A percentile compares a stretch with the other conserved stretches of the same genome.
Evolutionary conservation across 73 alveolate genomes (phyloP).

Genomic region (Breviolum minutum): DNA sequence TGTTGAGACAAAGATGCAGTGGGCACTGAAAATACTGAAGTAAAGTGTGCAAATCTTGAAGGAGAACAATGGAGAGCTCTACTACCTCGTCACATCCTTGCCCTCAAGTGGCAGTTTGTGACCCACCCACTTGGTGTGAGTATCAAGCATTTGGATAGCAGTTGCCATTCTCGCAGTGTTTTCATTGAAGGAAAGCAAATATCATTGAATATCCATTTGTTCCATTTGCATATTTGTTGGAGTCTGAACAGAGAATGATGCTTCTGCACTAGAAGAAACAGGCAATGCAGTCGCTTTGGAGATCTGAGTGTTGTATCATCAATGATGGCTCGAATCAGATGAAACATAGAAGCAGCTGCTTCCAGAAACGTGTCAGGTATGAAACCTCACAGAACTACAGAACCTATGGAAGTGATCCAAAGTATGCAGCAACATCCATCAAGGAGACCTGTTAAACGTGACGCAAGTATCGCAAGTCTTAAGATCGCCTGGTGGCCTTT

Average conservation of each 20-base stretch:
- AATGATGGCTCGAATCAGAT: too few species aligned
- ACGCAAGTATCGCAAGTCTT: not conserved
- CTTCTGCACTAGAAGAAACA: too few species aligned
- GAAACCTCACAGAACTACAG: constrained; percentile 92
- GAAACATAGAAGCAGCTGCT: not conserved
- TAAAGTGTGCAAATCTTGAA: not conserved
- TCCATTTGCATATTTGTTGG: too few species aligned
- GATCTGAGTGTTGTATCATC: too few species aligned
- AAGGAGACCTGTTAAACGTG: not conserved
- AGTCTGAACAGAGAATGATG: too few species aligned
- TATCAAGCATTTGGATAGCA: not conserved
- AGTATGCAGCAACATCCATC: constrained; percentile 63
- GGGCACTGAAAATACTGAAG: not conserved
- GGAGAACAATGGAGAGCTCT: constrained; percentile 66
- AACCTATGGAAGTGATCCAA: constrained; percentile 92
- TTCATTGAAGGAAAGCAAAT: too few species aligned
- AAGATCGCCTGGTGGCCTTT: not conserved
- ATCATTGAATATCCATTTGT: too few species aligned
- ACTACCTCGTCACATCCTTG: constrained; percentile 82
- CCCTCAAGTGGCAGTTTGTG: constrained; percentile 79
- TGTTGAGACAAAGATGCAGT: not conserved
- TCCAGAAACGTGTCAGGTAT: constrained; percentile 31
- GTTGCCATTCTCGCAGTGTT: too few species aligned
- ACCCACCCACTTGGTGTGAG: not conserved
- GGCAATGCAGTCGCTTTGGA: too few species aligned